Evolutionary conservation across 2,329 filamentous ascomycete species (phyloP).

Genomic region (Ophiocordyceps sinensis): DNA sequence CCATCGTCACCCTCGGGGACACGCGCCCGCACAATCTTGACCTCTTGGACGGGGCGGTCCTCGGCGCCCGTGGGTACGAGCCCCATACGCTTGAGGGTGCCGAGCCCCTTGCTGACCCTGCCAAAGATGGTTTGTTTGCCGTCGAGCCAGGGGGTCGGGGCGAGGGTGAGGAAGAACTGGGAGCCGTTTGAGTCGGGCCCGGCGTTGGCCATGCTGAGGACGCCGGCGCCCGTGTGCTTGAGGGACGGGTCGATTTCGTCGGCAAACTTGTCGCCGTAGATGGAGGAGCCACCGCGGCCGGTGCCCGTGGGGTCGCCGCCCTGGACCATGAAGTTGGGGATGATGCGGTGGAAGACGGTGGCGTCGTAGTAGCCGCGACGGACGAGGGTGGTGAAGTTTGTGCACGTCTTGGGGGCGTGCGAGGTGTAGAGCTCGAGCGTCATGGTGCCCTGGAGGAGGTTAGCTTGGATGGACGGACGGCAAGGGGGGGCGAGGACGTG

Average conservation of each 20-base stretch:
- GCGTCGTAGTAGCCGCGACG: conserved; percentile 77
- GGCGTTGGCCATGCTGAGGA: conserved; percentile 94
- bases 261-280: conserved; percentile 87
- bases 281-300: conserved; percentile 73
- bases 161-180: conserved; percentile 93
- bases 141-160: conserved; percentile 90
- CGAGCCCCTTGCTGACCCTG: conserved; percentile 69
- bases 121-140: conserved; percentile 97
- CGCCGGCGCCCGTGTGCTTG: conserved; percentile 83
- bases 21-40: conserved; percentile 63
- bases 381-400: conserved; percentile 72
- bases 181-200: conserved; percentile 87
- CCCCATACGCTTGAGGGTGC: conserved; percentile 75
- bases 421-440: conserved; percentile 77
- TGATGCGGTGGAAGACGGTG: conserved; percentile 84
- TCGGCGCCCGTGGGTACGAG: conserved; percentile 70
- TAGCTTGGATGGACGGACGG: no score
- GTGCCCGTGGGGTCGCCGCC: conserved; percentile 90
- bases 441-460: conserved; percentile 53
- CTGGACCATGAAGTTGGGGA: conserved; percentile 93
- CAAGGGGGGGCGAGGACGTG: conserved; percentile 19
- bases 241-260: conserved; percentile 72
- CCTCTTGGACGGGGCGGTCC: conserved; percentile 67
- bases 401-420: conserved; percentile 81
- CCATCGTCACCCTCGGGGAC: conserved; percentile 46